Conservation (phyloP, 805 yeast genomes). For the Ogataea ganodermae region DNA sequence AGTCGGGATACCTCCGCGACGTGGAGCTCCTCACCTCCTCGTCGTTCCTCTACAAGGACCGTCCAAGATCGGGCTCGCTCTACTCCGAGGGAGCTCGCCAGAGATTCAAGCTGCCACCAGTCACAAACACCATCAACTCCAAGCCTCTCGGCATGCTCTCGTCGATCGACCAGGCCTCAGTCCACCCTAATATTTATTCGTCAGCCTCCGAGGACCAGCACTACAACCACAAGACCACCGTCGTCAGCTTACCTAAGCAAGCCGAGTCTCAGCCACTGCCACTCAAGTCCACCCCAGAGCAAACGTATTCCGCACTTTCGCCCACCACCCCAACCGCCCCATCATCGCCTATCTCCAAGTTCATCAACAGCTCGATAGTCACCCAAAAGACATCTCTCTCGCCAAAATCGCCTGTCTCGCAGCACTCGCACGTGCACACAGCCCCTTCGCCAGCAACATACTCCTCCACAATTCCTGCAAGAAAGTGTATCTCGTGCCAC, state of each 20-base stretch:
- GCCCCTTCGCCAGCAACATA: conserved; percentile 15
- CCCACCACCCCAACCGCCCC: conserved; percentile 29
- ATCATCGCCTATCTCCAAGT: conserved; percentile 16
- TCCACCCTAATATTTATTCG: conserved; percentile 20
- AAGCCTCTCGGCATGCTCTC: conserved; percentile 7
- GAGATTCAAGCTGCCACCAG: conserved; percentile 27
- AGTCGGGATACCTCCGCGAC: conserved; percentile 49
- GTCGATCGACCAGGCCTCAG: conserved; percentile 20
- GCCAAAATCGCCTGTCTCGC: conserved; percentile 18
- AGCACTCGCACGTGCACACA: conserved; percentile 17
- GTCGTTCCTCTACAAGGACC: conserved; percentile 47
- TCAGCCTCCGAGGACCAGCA: neutral
- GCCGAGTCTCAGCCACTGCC: neutral
- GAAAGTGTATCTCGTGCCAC: conserved; percentile 88
- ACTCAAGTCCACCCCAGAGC: conserved; percentile 9
- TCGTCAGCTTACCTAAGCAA: conserved; percentile 1
- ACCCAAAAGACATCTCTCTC: conserved; percentile 10
- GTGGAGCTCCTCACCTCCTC: conserved; percentile 50
- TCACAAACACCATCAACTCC: conserved; percentile 11
- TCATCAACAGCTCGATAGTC: conserved; percentile 13
- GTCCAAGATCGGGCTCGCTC: conserved; percentile 28
- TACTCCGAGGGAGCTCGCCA: conserved; percentile 14
- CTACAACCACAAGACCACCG: neutral
- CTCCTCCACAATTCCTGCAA: conserved; percentile 26
- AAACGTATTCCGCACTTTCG: conserved; percentile 15